Conservation (phyloP, 2,329 filamentous ascomycete genomes). For the Escovopsis sp. region DNA sequence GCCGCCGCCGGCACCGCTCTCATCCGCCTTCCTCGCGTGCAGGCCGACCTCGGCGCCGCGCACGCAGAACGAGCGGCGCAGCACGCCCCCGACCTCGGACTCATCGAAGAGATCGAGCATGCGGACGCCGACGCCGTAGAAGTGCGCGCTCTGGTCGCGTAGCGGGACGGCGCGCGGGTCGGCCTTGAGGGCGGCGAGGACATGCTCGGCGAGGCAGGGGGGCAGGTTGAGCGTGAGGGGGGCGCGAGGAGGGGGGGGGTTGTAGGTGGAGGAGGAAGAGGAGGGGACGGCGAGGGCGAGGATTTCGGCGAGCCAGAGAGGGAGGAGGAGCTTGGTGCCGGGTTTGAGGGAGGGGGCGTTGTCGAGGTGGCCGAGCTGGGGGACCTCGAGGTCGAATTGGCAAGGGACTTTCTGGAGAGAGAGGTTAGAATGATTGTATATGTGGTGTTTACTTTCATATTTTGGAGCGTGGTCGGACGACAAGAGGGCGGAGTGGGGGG, state of each 20-base stretch:
- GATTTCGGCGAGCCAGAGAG: slow-evolving; percentile 90
- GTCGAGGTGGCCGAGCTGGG: slow-evolving; percentile 77
- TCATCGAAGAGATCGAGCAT: slow-evolving; percentile 89
- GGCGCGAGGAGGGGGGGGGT: slow-evolving; percentile 23
- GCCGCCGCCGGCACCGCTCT: slow-evolving; percentile 36
- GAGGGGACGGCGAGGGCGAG: slow-evolving; percentile 52
- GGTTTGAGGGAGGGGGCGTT: slow-evolving; percentile 66
- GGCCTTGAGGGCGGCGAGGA: slow-evolving; percentile 80
- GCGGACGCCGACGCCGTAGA: slow-evolving; percentile 71
- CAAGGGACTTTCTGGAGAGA: slow-evolving; percentile 70
- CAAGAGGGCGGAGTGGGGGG: slow-evolving; percentile 2
- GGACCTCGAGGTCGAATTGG: slow-evolving; percentile 81
- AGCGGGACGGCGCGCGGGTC: slow-evolving; percentile 77
- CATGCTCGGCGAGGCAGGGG: slow-evolving; percentile 56
- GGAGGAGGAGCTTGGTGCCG: slow-evolving; percentile 66
- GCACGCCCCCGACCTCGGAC: slow-evolving; percentile 54
- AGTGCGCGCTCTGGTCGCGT: slow-evolving; percentile 68
- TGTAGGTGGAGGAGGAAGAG: too few species aligned
- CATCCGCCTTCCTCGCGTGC: slow-evolving; percentile 73
- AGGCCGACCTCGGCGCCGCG: slow-evolving; percentile 72
- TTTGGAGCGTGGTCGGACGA: too few species aligned
- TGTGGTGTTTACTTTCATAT: too few species aligned
- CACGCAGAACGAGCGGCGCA: slow-evolving; percentile 65
- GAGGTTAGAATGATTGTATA: neutral
- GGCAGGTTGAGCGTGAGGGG: slow-evolving; percentile 74